Evolutionary conservation across 805 yeast species (phyloP), one percentile per base, ranked within the genome.

Genomic region (Citeromyces nyonsensis): DNA sequence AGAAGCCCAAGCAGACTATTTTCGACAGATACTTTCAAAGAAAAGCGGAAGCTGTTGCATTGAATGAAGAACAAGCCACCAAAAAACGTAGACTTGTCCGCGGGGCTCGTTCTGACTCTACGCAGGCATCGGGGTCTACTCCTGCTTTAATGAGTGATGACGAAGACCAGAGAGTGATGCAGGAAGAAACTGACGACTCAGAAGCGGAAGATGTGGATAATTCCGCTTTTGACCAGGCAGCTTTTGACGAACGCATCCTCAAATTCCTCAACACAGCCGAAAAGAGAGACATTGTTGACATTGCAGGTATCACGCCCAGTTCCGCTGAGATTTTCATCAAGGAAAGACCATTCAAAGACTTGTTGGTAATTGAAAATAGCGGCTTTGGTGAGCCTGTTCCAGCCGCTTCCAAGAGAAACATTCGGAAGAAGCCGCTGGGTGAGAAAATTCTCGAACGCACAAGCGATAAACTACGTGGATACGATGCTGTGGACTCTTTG

Each of bases 401-500:
- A 3, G 34, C 37, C 11, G 45, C 49, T 33, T 45, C 43, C 35
- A 52, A 49, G 34, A 49, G 44, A 34, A 53, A 49, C 35, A 58
- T 56, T 30, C 57, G 59, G 25, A 61, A 54, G 35, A 72, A 69
- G 48, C 61, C 77, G 4, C 69, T 71, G 30, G 95, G 95, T 8
- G 78, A 78, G 43, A 69, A 71, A 45, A 63, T 83, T 31, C 67
- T 84, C 14, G 88, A 78, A 40, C 76, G 69, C 26, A 68, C 86
- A 4, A 68, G 69, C 30, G 58, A 66, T 39, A 77, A 84, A 10
- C 61, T 91, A 39, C 71, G 73, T 44, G 97, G 97, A 4, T 91
- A 91, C 50, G 77, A 75, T 38, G 97, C 98, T 0, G 94, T 91
- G 29, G 97, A 88, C 44, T 78, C 93, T n/a, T 60, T 91, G 41